Conservation (phyloP, 2,329 filamentous ascomycete genomes). For the Monilinia fructigena region DNA sequence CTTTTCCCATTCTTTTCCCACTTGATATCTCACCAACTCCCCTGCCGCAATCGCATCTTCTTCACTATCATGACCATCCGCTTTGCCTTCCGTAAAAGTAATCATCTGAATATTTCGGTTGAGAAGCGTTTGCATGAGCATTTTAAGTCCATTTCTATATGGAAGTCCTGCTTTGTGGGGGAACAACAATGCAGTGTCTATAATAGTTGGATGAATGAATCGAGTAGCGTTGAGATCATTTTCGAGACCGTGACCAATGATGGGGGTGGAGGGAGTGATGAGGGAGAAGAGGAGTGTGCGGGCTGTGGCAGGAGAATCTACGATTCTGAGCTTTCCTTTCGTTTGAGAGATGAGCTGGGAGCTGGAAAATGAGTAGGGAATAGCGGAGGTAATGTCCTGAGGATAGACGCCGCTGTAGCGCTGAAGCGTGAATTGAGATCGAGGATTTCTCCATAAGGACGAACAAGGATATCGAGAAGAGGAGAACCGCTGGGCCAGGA, state of each 20-base stretch:
- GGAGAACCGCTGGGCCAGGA: constrained; percentile 77
- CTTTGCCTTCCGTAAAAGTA: constrained; percentile 44
- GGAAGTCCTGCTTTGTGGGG: constrained; percentile 77
- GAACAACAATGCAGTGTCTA: constrained; percentile 84
- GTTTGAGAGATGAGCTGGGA: constrained; percentile 28
- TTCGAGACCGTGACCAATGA: constrained; percentile 92
- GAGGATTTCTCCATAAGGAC: constrained; percentile 77
- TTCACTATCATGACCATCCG: constrained; percentile 78
- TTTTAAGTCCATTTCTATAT: constrained; percentile 72
- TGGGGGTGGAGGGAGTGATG: constrained; percentile 72
- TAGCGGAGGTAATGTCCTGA: constrained; percentile 70
- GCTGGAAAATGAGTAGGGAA: constrained; percentile 47
- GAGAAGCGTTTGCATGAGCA: constrained; percentile 68
- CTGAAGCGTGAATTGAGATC: constrained; percentile 93
- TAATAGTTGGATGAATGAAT: constrained; percentile 77
- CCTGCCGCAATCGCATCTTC: constrained; percentile 90
- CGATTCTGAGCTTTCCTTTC: constrained; percentile 62
- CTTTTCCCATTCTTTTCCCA: constrained; percentile 67
- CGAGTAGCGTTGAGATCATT: constrained; percentile 87
- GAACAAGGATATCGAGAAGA: constrained; percentile 81
- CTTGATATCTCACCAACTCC: constrained; percentile 73
- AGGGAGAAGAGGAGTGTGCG: constrained; percentile 74
- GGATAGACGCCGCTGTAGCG: constrained; percentile 83
- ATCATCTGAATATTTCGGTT: constrained; percentile 77
- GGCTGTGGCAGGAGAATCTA: constrained; percentile 71